Conservation (phyloP, 1,139 yeast species). For the Pichia sp. region DNA sequence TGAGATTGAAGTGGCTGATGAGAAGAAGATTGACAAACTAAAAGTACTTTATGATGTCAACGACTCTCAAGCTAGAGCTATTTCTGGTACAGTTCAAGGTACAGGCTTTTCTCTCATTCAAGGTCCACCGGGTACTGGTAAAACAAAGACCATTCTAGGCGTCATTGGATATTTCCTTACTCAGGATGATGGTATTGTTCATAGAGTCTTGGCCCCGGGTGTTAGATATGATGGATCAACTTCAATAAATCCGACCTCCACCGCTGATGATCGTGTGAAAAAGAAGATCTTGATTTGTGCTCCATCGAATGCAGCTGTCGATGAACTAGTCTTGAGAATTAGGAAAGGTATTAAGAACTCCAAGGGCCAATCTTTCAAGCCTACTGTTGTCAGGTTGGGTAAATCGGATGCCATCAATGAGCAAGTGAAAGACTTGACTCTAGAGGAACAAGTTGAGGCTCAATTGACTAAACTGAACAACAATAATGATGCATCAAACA, state of each 20-base stretch:
- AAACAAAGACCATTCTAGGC: constrained; percentile 92
- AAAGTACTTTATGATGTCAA: constrained; percentile 54
- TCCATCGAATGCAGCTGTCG: constrained; percentile 99
- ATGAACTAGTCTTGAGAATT: constrained; percentile 85
- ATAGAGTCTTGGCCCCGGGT: constrained; percentile 32
- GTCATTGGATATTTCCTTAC: constrained; percentile 75
- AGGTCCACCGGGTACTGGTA: constrained; percentile 99
- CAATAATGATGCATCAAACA: constrained; percentile 32
- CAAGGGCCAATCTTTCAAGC: constrained; percentile 51
- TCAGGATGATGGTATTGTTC: constrained; percentile 27
- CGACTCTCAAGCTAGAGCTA: constrained; percentile 85
- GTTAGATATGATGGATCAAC: constrained; percentile 4
- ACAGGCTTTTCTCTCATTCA: constrained; percentile 87
- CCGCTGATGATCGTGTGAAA: constrained; percentile 15
- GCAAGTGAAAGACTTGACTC: constrained; percentile 72
- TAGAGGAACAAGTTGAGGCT: constrained; percentile 80
- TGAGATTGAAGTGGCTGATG: constrained; percentile 30
- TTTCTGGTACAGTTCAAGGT: constrained; percentile 58
- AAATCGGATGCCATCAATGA: constrained; percentile 82
- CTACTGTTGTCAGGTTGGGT: constrained; percentile 81
- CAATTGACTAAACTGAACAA: constrained; percentile 34
- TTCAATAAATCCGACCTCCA: constrained; percentile 3
- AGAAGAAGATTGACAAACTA: constrained; percentile 30
- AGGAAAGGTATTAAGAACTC: constrained; percentile 61
- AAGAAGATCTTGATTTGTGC: constrained; percentile 80